A percentile compares a stretch with the other conserved stretches of the same genome.
phyloP scores from a whole-genome alignment of 139 green algal species.

The Ettlia oleoabundans region DNA sequence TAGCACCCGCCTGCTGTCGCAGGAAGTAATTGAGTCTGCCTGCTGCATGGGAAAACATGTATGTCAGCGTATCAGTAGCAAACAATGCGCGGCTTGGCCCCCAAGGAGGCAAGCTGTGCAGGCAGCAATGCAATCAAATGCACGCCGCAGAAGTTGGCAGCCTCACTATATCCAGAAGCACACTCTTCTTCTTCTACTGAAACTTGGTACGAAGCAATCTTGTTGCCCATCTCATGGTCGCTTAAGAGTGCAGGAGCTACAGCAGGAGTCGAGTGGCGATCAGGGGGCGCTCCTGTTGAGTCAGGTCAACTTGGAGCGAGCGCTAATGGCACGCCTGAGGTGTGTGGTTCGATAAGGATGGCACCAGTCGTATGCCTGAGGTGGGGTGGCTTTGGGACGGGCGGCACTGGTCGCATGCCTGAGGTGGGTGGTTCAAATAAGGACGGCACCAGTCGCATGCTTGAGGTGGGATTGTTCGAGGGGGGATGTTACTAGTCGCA shows the following conservation, averaged over 20 bases:
- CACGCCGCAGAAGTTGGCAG: neutral
- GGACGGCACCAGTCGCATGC: too few relatives aligned
- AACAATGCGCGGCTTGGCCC: neutral
- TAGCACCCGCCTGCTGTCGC: too few relatives aligned
- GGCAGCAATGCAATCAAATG: neutral
- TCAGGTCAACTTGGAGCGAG: slow-evolving; percentile 67
- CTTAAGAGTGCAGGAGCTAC: slow-evolving; percentile 50
- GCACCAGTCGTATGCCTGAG: neutral
- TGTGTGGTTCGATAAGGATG: neutral
- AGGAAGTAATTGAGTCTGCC: too few relatives aligned
- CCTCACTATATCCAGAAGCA: neutral
- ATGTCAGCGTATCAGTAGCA: neutral
- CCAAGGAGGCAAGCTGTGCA: neutral
- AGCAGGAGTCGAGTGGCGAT: slow-evolving; percentile 2
- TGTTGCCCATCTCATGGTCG: neutral
- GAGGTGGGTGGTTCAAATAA: too few relatives aligned
- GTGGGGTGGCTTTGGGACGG: neutral
- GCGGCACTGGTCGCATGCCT: too few relatives aligned
- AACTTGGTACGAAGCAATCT: neutral
- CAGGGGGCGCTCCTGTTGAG: slow-evolving; percentile 44
- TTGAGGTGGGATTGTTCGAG: too few relatives aligned
- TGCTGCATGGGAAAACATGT: too few relatives aligned
- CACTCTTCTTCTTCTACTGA: neutral
- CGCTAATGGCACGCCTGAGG: slow-evolving; percentile 76
- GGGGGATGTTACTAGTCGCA: too few relatives aligned